Evolutionary conservation across 108 stramenopile genomes (phyloP).

Genomic region (Pseudonitzschia pungens): DNA sequence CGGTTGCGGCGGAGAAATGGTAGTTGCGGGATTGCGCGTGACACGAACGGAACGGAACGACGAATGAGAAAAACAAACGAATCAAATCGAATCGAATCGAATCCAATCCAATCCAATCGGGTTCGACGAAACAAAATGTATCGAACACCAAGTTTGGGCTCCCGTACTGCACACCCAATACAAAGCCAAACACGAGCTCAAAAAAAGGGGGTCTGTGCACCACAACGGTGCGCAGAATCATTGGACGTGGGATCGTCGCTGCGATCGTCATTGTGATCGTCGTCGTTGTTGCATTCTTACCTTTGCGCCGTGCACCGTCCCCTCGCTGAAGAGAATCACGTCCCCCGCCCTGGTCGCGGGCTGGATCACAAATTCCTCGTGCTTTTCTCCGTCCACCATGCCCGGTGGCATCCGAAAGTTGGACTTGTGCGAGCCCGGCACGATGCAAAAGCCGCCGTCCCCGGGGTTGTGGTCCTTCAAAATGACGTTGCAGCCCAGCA

Average conservation of each 20-base stretch:
- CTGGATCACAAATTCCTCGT: slow-evolving; percentile 79
- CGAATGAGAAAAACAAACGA: too few relatives aligned
- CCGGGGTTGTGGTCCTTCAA: slow-evolving; percentile 83
- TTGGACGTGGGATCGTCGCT: too few relatives aligned
- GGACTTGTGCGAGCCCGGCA: slow-evolving; percentile 89
- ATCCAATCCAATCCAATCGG: not conserved
- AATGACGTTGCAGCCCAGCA: slow-evolving; percentile 84
- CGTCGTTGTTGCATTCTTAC: too few relatives aligned
- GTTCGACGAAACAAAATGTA: too few relatives aligned
- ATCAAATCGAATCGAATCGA: not conserved
- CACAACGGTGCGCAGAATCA: too few relatives aligned
- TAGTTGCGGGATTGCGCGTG: too few relatives aligned
- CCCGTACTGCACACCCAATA: too few relatives aligned
- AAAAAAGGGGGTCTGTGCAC: not conserved
- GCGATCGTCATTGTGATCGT: too few relatives aligned
- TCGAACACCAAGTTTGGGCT: too few relatives aligned
- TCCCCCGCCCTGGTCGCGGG: slow-evolving; percentile 91
- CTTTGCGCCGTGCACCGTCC: slow-evolving; percentile 90
- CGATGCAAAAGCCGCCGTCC: slow-evolving; percentile 91
- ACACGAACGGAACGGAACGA: too few relatives aligned
- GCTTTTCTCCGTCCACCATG: slow-evolving; percentile 81
- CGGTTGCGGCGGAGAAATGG: too few relatives aligned
- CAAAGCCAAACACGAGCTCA: not conserved
- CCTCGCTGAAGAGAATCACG: slow-evolving; percentile 89
- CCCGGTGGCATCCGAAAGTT: slow-evolving; percentile 86